Percentiles rank a stretch among this genome's conserved stretches.
phyloP scores from a whole-genome alignment of 306 rosid genomes.

The Phaseolus lunatus region DNA sequence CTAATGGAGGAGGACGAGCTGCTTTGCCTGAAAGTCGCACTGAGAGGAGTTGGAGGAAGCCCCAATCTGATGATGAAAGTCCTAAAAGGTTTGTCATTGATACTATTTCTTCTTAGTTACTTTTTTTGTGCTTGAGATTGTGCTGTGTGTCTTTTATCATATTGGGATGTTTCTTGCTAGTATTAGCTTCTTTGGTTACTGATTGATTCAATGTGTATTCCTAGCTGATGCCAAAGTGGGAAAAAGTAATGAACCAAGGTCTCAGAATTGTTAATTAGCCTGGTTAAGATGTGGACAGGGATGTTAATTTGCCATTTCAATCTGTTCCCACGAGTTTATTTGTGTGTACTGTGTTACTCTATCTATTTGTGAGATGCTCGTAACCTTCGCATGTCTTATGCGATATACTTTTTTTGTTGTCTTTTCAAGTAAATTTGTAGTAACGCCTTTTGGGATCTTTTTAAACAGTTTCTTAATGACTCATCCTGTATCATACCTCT shows the following conservation, averaged over 20 bases:
- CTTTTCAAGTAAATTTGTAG: neutral
- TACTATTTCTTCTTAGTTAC: neutral
- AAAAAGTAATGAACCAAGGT: neutral
- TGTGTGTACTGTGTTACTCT: neutral
- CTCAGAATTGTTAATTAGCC: slow-evolving; percentile 12
- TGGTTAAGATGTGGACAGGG: neutral
- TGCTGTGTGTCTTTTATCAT: neutral
- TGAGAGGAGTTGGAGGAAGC: slow-evolving; percentile 83
- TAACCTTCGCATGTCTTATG: neutral
- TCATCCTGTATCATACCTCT: neutral
- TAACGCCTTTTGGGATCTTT: neutral
- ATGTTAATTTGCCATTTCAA: slow-evolving; percentile 15
- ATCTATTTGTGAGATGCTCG: neutral
- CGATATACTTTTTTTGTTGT: neutral
- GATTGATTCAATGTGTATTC: neutral
- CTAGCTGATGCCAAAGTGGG: neutral
- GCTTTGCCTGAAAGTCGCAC: slow-evolving; percentile 50
- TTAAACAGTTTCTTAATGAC: neutral
- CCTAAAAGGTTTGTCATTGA: slow-evolving; percentile 62
- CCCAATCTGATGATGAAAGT: slow-evolving; percentile 54
- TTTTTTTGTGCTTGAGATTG: neutral
- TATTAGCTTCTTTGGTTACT: slow-evolving; percentile 25
- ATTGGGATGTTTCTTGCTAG: slow-evolving; percentile 1
- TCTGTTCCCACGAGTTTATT: neutral
- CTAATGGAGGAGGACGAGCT: slow-evolving; percentile 47